Conservation (phyloP, 2,329 filamentous ascomycete genomes). For the Blastomyces emzantsi region DNA sequence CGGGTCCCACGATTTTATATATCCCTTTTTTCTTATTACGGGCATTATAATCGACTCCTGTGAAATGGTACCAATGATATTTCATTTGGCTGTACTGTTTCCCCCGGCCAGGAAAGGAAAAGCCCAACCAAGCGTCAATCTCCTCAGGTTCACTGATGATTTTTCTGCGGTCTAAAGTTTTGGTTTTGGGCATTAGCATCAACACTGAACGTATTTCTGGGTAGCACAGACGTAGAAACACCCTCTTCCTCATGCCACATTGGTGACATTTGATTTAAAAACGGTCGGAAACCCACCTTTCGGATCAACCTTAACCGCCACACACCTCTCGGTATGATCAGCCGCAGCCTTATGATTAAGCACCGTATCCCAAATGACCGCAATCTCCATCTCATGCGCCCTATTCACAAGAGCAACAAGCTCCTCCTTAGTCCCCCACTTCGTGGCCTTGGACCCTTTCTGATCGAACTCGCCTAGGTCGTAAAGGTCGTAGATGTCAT, state of each 20-base stretch:
- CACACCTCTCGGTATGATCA: conserved; percentile 54
- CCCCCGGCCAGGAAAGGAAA: conserved; percentile 54
- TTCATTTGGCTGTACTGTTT: conserved; percentile 52
- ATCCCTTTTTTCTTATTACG: conserved; percentile 50
- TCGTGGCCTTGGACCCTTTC: conserved; percentile 54
- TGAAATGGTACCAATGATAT: conserved; percentile 61
- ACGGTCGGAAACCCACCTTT: conserved; percentile 27
- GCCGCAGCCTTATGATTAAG: conserved; percentile 64
- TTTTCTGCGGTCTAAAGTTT: conserved; percentile 43
- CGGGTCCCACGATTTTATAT: conserved; percentile 54
- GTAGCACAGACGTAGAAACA: not conserved
- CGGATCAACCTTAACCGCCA: conserved; percentile 55
- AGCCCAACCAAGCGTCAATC: conserved; percentile 60
- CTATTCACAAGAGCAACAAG: conserved; percentile 44
- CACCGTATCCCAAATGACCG: conserved; percentile 60
- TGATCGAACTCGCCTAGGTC: conserved; percentile 65
- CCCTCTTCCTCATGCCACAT: not conserved
- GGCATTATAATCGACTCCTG: conserved; percentile 58
- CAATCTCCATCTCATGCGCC: conserved; percentile 47
- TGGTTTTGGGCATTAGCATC: conserved; percentile 10
- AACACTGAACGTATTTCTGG: not conserved
- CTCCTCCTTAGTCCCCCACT: conserved; percentile 60
- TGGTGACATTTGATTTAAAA: not conserved
- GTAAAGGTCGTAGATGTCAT: conserved; percentile 61
- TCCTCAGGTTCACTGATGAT: conserved; percentile 48